Evolutionary conservation across 2,329 filamentous ascomycete species (phyloP), one percentile per base, ranked within the genome.

Genomic region (Tricladium varicosporioides): DNA sequence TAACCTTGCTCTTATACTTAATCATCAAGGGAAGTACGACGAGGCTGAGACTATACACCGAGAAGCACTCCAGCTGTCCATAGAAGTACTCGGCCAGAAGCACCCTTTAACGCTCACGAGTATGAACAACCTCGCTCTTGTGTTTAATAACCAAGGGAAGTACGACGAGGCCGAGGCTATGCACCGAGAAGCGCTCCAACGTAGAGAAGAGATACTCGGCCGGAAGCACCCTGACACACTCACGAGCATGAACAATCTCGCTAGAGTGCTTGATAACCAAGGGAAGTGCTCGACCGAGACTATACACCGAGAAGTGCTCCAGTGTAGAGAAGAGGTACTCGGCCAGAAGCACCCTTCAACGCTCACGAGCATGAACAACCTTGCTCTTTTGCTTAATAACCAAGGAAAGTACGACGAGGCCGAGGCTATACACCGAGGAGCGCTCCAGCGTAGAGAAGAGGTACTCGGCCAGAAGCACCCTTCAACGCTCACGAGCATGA

Each of bases 1-100:
- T n/a, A 56, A 52, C 48, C 40, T 59, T 14, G 56, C 46, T 22
- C 0, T 5, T 2, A 15, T 48, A 19, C 40, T 59, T 22, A 14
- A n/a, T 11, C 27, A n/a, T 0, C 56, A 59, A 48, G 53, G 56
- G 27, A 59, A 52, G 46, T 56, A 40, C 33, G n/a, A 56, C 7
- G 42, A 59, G 32, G 56, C 53, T 5, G 56, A 59, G 19, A 16
- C 43, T 16, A 47, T 60, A 27, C 1, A 7, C 14, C 45, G 32
- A 32, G n/a, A n/a, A n/a, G n/a, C n/a, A n/a, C n/a, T n/a, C n/a
- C n/a, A n/a, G n/a, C n/a, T n/a, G n/a, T n/a, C n/a, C n/a, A n/a
- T n/a, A n/a, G n/a, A n/a, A n/a, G n/a, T n/a, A n/a, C n/a, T n/a
- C n/a, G n/a, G n/a, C n/a, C n/a, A n/a, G n/a, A n/a, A n/a, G n/a